These are phyloP conservation scores for Pseudonitzschia delicatissima DNA, from an alignment of 108 stramenopile genomes.

Conservation along the genomic window DNA sequence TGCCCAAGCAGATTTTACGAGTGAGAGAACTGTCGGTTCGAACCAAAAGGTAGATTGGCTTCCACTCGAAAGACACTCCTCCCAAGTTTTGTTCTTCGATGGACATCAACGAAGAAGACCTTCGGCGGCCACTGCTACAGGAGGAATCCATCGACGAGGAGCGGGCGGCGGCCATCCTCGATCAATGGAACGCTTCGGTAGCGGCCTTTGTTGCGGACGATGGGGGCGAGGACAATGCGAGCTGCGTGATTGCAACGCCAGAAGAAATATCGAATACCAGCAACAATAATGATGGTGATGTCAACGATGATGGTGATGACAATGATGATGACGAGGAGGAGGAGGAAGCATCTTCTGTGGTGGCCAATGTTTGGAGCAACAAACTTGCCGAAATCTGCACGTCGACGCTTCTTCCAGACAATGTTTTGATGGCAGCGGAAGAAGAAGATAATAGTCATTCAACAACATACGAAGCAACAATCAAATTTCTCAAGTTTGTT, in stretches of 20 bases:
- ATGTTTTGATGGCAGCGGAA: not conserved
- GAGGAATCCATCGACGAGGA: not conserved
- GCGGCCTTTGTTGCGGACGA: not conserved
- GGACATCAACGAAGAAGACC: not conserved
- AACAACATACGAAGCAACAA: not conserved
- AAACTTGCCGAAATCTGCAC: not conserved
- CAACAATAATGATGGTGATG: too few relatives aligned
- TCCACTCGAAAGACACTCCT: too few relatives aligned
- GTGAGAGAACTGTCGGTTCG: too few relatives aligned
- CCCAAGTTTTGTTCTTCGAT: too few relatives aligned
- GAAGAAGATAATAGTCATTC: not conserved
- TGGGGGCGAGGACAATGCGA: not conserved
- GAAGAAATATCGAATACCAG: too few relatives aligned
- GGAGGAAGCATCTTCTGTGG: not conserved
- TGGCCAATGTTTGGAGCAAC: too few relatives aligned
- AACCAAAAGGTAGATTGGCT: too few relatives aligned
- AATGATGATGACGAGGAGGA: not conserved
- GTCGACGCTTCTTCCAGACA: not conserved
- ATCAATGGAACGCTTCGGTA: not conserved
- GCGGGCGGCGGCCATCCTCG: not conserved
- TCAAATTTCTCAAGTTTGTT: constrained; percentile 54
- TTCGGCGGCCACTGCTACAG: not conserved
- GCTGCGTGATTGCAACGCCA: not conserved
- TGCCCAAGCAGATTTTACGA: too few relatives aligned
- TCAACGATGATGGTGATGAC: not conserved